Conservation (phyloP, 2,329 filamentous ascomycete species). For the Verticillium dahliae region DNA sequence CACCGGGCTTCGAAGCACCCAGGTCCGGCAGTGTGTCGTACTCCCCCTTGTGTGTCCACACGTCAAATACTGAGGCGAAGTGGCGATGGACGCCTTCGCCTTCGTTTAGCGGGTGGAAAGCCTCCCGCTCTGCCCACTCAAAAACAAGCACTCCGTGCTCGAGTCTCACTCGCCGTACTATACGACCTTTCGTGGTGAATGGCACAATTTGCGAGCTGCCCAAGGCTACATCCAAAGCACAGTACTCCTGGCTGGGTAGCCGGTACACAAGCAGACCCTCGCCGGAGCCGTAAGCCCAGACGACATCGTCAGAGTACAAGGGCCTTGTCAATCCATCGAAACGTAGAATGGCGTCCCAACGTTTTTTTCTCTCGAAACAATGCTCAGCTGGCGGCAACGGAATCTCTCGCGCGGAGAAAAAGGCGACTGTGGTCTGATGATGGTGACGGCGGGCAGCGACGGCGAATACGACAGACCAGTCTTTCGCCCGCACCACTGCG, state of each 20-base stretch:
- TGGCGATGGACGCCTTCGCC: conserved; percentile 46
- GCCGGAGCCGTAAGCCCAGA: conserved; percentile 48
- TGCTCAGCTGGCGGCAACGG: background rate
- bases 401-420: conserved; percentile 19
- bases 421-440: conserved; percentile 39
- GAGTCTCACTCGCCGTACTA: conserved; percentile 48
- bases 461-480: conserved; percentile 39
- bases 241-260: conserved; percentile 22
- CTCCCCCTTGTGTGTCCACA: conserved; percentile 19
- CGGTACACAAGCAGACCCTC: conserved; percentile 51
- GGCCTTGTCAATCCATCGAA: background rate
- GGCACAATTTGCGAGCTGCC: conserved; percentile 37
- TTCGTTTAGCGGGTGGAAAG: conserved; percentile 45
- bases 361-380: background rate
- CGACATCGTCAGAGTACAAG: conserved; percentile 14
- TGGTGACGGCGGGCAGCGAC: conserved; percentile 47
- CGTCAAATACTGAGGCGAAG: conserved; percentile 53
- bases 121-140: conserved; percentile 53
- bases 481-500: background rate
- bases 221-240: conserved; percentile 43
- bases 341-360: background rate
- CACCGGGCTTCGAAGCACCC: background rate
- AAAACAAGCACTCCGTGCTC: conserved; percentile 48
- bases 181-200: conserved; percentile 40
- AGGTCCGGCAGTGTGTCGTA: conserved; percentile 1